Base-by-base conservation (phyloP, 2,329 filamentous ascomycete species). In the Epichloe amarillans region DNA sequence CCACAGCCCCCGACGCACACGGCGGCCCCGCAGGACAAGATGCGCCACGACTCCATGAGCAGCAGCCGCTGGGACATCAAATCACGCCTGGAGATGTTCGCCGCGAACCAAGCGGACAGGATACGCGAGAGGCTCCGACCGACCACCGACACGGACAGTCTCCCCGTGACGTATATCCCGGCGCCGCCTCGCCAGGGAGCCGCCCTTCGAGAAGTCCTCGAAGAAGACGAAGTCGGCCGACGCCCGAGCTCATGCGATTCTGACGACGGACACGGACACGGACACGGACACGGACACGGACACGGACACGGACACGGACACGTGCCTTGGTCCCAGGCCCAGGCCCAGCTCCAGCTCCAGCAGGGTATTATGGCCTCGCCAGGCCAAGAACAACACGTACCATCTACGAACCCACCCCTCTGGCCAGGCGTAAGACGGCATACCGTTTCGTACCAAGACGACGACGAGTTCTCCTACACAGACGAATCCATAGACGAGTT, bases 111-210 rank as follows among this genome's bases (percentile, higher is more conserved):
- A 54, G 80, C 79, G 1, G 80, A 83, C 55, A 76, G 71, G 59
- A 62, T 83, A 5, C 69, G 78, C 10, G 79, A 83, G 50, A 73
- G 69, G 52, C 70, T 80, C 45, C 69, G 74, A 11, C 73, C 78
- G 10, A 73, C 72, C 0, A 70, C 73, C 0, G 73, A 77, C 56
- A 77, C 73, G 2, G 74, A 75, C 19, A 74, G 72, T 53, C 65
- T 83, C 17, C 17, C 79, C 1, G 72, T 80, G 1, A 79, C 71
- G 17, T 73, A 82, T 7, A 82, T 84, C 14, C 80, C 80, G 3
- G 79, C 80, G 1, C 80, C 80, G 17, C 72, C 74, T 37, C 72
- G 80, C n/a, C 69, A 72, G 52, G 77, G 79, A 5, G 72, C 74
- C 0, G 75, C 77, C 45, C 61, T 82, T 4, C 73, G 74, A n/a